Base-by-base conservation (phyloP, 345 rosid genomes). In the Hibiscus trionum region DNA sequence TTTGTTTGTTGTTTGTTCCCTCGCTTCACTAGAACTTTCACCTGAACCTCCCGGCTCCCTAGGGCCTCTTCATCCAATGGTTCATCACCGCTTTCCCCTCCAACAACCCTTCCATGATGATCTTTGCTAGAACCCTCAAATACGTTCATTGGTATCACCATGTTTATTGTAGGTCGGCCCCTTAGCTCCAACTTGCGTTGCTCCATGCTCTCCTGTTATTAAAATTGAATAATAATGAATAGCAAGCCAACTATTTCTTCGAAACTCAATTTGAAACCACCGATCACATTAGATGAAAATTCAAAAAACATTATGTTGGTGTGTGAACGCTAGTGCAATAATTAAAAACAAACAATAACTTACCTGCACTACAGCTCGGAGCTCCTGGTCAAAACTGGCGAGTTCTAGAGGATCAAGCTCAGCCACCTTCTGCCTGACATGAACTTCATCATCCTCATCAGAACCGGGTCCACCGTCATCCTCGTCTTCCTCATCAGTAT, bases 1-100 rank as follows among this genome's bases (percentile, higher is more conserved):
- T 84, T 92, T 7, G 94, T 91, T 70, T 96, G 99, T 77, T 96
- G 98, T 84, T 96, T 96, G 82, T 87, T 91, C 69, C 97, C 98
- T 72, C 97, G 89, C 80, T 96, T 96, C 84, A 96, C 96, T 6
- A 96, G 90, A 70, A 96, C 99, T 80, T 91, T 96, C 74, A 96
- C 99, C 73, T 86, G 96, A 64, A 96, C 93, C 73, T 90, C 97
- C 76, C 89, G 91, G 76, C 71, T 85, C 77, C 81, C 93, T 74
- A 89, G 94, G 12, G 76, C 76, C 19, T 86, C 97, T 61, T 86
- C 96, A 63, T 96, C 96, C 83, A 83, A 68, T 37, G 82, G 76
- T 80, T 88, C 96, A 17, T 96, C 97, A 50, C 97, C 97, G 58
- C 92, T 92, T 77, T 92, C 99, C 53, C 82, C 87, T 72, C 86